Base-by-base conservation (phyloP, 306 rosid species). In the Gleditsia sinensis region DNA sequence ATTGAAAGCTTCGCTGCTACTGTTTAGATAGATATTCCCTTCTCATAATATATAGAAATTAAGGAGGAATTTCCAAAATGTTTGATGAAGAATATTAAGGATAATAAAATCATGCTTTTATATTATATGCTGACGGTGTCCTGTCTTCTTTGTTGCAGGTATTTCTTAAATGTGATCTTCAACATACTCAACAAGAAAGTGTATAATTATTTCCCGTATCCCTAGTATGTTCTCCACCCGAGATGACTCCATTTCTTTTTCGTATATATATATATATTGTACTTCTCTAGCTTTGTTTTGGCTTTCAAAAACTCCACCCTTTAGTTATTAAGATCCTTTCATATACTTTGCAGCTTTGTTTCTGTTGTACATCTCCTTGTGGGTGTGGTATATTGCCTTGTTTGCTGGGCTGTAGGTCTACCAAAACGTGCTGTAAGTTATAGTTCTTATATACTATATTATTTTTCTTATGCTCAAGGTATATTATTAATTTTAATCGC, bases 171-270 rank as follows among this genome's bases (percentile, higher is more conserved):
- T 78, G 96, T 90, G 72, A 90, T 90, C 60, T 90, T 90, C 91
- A 90, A 90, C 72, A 90, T 90, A 51, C 87, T 90, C 78, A 90
- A 90, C 91, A 90, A 88, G 85, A 90, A 86, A 79, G 86, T 88
- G 53, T 90, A 90, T 68, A 90, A 90, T 54, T 90, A 90, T 56
- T 90, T 90, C 74, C 96, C 96, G 16, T 90, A 90, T 80, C 96
- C 96, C n/a, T 90, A 76, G 93, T 90, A 84, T 43, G 93, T 81
- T 46, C 30, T 49, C 75, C 56, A 14, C 33, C 19, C 43, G 59
- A 50, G 9, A 19, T 20, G 1, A 30, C 36, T 57, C 3, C 7
- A 50, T 16, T 33, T 33, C 45, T 3, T 61, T 19, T 9, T 2
- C 32, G 0, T 13, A 4, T 55, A 11, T 4, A 5, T 13, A 42